phyloP scores from a whole-genome alignment of 225 moss, liverwort and hornwort genomes.

The Marchantia paleacea region DNA sequence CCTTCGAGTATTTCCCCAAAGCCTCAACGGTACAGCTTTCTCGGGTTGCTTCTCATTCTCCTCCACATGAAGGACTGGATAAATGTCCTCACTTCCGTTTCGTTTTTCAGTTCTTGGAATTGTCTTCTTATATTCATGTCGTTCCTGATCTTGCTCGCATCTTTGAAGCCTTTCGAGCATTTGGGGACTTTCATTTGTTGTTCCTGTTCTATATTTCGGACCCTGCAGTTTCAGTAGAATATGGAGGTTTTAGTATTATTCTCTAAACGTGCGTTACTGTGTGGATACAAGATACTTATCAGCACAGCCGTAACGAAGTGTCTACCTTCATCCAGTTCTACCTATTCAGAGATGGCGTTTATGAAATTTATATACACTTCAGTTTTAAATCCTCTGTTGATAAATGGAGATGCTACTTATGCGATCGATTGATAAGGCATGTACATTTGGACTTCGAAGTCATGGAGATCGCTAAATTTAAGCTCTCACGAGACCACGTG shows the following conservation, averaged over 20 bases:
- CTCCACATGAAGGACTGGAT: slow-evolving; percentile 36
- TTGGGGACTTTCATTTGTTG: slow-evolving; percentile 43
- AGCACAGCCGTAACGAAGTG: too few species aligned
- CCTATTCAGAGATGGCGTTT: too few species aligned
- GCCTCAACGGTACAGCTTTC: not conserved
- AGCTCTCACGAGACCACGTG: too few species aligned
- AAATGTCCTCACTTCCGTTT: slow-evolving; percentile 33
- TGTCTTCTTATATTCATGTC: slow-evolving; percentile 19
- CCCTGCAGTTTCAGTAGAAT: slow-evolving; percentile 25
- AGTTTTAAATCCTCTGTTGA: too few species aligned
- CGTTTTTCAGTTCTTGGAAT: slow-evolving; percentile 23
- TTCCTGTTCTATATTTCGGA: slow-evolving; percentile 38
- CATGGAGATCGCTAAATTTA: too few species aligned
- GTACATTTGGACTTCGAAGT: too few species aligned
- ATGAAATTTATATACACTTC: too few species aligned
- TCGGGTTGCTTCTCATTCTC: slow-evolving; percentile 14
- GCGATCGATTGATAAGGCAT: too few species aligned
- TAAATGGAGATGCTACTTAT: too few species aligned
- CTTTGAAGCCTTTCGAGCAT: slow-evolving; percentile 41
- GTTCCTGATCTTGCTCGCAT: slow-evolving; percentile 29
- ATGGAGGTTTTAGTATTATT: too few species aligned
- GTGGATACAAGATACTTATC: not conserved
- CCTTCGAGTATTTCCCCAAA: slow-evolving; percentile 26
- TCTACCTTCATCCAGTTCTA: too few species aligned
- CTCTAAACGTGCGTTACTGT: too few species aligned